Base-by-base conservation (phyloP, 2,329 filamentous ascomycete genomes). In the Penicillium sp. region DNA sequence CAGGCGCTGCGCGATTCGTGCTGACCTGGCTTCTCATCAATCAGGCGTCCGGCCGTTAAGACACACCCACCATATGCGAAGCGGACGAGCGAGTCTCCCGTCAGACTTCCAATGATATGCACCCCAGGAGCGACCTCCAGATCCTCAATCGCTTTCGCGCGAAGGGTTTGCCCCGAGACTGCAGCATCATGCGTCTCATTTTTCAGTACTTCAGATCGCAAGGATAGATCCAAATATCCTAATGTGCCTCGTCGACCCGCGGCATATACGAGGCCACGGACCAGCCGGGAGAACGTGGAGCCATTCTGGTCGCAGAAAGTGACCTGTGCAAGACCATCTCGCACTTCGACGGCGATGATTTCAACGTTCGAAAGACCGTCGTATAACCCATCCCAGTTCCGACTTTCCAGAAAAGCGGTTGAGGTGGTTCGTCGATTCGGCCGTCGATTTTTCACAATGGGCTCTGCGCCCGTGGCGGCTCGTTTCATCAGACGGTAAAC, bases 401-500 rank as follows among this genome's bases (percentile, higher is more conserved):
- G 67, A 40, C 66, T 66, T 35, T 61, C 56, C 22, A 72, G 65
- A 45, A 73, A 72, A 0, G 69, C 56, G 6, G 68, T 69, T 2
- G 68, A 68, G 32, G 67, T 67, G 7, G 55, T 45, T 15, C 56
- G 59, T 22, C 55, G 62, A 26, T 55, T 56, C 7, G 50, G 50
- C 30, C 53, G 59, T 32, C 53, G 56, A 16, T 37, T 44, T 26
- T 50, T 42, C 4, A 27, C 30, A 3, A 29, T 14, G 6, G 48
- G 15, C 17, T 44, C 33, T 22, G 48, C 48, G 13, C 54, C 44
- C 17, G 61, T 39, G 3, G 62, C 64, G 12, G 74, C 71, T 6
- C 71, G 63, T 55, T 77, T 79, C 77, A 80, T 80, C 28, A 74
- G 64, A 10, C 74, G 68, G 47, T 80, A 79, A 1, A 80, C 66